Evolutionary conservation across 176 grass and related monocot genomes (phyloP).

Genomic region (Triticum turgidum): DNA sequence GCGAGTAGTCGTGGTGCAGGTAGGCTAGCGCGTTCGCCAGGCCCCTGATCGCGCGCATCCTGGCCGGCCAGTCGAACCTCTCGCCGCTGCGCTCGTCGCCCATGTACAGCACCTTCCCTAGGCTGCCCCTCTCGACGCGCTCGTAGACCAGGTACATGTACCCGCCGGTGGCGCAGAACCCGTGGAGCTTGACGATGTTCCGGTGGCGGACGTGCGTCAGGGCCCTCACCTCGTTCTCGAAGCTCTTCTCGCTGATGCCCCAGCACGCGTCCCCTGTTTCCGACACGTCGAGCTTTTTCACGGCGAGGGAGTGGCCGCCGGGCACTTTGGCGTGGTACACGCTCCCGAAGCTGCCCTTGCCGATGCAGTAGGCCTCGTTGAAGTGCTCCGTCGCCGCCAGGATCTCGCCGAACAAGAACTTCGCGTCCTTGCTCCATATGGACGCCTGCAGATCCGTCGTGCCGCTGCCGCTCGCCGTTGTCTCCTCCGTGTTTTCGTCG

Average conservation of each 20-base stretch:
- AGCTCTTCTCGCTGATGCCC: slow-evolving; percentile 50
- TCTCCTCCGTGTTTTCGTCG: slow-evolving; percentile 11
- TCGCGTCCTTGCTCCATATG: slow-evolving; percentile 68
- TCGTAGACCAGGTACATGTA: slow-evolving; percentile 77
- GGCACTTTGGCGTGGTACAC: slow-evolving; percentile 68
- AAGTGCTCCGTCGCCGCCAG: slow-evolving; percentile 78
- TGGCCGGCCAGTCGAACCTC: slow-evolving; percentile 46
- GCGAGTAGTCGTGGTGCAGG: slow-evolving; percentile 75
- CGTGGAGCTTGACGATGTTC: slow-evolving; percentile 76
- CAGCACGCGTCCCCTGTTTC: slow-evolving; percentile 8
- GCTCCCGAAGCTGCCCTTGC: slow-evolving; percentile 71
- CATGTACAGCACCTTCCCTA: slow-evolving; percentile 51
- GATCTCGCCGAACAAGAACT: slow-evolving; percentile 71
- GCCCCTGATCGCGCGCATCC: slow-evolving; percentile 45
- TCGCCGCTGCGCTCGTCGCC: neutral
- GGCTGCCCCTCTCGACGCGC: slow-evolving; percentile 57
- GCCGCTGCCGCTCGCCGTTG: neutral
- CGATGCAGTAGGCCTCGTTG: slow-evolving; percentile 71
- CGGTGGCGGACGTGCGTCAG: slow-evolving; percentile 65
- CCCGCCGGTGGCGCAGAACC: slow-evolving; percentile 55
- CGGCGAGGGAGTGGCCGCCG: slow-evolving; percentile 42
- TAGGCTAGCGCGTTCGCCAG: slow-evolving; percentile 66
- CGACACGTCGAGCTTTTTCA: slow-evolving; percentile 63
- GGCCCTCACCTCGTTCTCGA: slow-evolving; percentile 67
- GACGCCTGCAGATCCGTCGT: slow-evolving; percentile 12